phyloP scores from a whole-genome alignment of 2,329 filamentous ascomycete species.

The Phyllosticta citribraziliensis region DNA sequence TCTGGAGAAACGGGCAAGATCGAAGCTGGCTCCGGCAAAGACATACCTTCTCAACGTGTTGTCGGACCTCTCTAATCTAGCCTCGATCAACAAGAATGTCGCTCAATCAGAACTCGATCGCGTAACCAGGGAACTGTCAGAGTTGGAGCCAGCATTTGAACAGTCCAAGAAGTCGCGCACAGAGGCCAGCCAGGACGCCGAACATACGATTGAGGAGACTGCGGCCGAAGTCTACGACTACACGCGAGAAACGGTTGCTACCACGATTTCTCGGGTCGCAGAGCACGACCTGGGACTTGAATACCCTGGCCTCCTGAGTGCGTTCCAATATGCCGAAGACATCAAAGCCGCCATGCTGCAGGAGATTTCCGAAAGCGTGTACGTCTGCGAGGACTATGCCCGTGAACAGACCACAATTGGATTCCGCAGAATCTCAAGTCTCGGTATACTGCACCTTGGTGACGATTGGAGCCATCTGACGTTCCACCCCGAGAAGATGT shows the following conservation, averaged over 20 bases:
- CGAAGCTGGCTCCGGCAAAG: conserved; percentile 89
- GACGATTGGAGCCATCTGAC: conserved; percentile 67
- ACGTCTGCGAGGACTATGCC: conserved; percentile 76
- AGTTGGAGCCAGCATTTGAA: conserved; percentile 78
- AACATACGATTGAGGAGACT: conserved; percentile 72
- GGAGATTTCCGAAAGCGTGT: conserved; percentile 71
- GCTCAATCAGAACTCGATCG: conserved; percentile 76
- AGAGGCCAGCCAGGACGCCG: conserved; percentile 72
- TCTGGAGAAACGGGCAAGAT: conserved; percentile 86
- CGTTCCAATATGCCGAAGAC: conserved; percentile 88
- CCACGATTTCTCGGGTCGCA: conserved; percentile 67
- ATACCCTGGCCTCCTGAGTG: conserved; percentile 76
- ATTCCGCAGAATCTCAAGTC: conserved; percentile 77
- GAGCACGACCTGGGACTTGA: conserved; percentile 69
- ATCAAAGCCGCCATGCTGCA: conserved; percentile 86
- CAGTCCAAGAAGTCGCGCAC: conserved; percentile 69
- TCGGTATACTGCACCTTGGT: conserved; percentile 80
- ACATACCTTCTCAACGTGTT: conserved; percentile 93
- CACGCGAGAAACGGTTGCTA: conserved; percentile 64
- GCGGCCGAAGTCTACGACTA: conserved; percentile 79
- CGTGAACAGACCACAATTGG: conserved; percentile 66
- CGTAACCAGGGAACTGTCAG: conserved; percentile 67
- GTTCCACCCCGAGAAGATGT: conserved; percentile 92
- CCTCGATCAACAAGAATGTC: conserved; percentile 78
- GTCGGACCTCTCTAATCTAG: conserved; percentile 73